Evolutionary conservation across 495 filamentous ascomycete species (phyloP).

Genomic region (Penicillium mononematosum): DNA sequence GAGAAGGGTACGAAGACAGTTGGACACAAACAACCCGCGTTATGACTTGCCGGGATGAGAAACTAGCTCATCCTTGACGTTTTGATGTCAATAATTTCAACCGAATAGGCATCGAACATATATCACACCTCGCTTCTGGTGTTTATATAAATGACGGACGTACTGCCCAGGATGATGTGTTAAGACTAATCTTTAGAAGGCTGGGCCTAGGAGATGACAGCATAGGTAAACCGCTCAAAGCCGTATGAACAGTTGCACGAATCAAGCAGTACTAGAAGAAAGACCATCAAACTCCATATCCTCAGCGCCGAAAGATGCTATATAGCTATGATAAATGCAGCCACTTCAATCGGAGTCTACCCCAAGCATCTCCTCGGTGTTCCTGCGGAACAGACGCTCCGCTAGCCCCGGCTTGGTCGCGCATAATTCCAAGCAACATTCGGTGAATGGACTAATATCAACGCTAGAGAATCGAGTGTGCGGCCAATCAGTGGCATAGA

Average conservation of each 20-base stretch:
- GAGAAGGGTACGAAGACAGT: neutral
- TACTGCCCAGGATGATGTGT: neutral
- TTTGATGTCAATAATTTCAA: slow-evolving; percentile 20
- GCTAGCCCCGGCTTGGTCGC: slow-evolving; percentile 35
- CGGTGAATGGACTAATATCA: slow-evolving; percentile 45
- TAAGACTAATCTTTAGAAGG: neutral
- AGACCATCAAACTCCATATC: neutral
- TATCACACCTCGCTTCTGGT: slow-evolving; percentile 9
- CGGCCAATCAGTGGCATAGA: slow-evolving; percentile 56
- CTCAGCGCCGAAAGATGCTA: neutral
- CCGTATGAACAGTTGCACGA: neutral
- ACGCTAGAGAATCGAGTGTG: slow-evolving; percentile 49
- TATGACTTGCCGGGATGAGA: neutral
- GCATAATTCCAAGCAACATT: slow-evolving; percentile 45
- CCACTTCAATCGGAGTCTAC: slow-evolving; percentile 13
- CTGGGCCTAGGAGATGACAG: neutral
- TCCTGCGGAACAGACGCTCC: slow-evolving; percentile 44
- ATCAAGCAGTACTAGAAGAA: neutral
- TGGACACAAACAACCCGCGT: slow-evolving; percentile 1
- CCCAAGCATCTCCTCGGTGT: slow-evolving; percentile 43
- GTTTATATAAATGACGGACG: neutral
- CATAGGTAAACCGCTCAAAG: neutral
- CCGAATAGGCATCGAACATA: slow-evolving; percentile 17
- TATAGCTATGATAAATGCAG: neutral
- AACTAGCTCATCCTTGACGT: neutral